phyloP scores from a whole-genome alignment of 2,329 filamentous ascomycete genomes.

The Stachybotrys elegans region DNA sequence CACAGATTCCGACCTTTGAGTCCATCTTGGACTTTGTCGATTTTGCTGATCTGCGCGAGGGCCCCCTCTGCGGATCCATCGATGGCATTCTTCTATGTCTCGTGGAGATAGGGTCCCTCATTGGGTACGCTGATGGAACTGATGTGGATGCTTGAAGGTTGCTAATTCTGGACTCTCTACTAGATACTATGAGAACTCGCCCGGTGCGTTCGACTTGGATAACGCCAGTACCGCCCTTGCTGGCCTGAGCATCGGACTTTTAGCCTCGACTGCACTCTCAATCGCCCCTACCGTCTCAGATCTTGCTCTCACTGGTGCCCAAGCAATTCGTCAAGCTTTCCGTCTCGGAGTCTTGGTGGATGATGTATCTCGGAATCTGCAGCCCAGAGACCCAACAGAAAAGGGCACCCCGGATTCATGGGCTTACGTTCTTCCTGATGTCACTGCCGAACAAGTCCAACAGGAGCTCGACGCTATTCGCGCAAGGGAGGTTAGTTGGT shows the following conservation, averaged over 20 bases:
- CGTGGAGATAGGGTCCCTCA: conserved; percentile 34
- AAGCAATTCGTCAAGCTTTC: conserved; percentile 38
- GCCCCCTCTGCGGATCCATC: conserved; percentile 35
- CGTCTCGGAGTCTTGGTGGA: conserved; percentile 38
- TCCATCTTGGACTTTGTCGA: conserved; percentile 25
- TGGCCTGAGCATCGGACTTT: conserved; percentile 39
- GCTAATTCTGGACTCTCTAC: not conserved
- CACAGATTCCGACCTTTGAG: conserved; percentile 30
- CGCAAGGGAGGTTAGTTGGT: conserved; percentile 6
- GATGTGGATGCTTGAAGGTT: not conserved
- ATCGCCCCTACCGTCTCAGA: conserved; percentile 32
- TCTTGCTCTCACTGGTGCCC: conserved; percentile 32
- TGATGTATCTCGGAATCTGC: conserved; percentile 35
- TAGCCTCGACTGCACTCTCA: conserved; percentile 36
- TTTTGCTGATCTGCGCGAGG: conserved; percentile 30
- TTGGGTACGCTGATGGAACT: conserved; percentile 34
- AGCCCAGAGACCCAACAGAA: conserved; percentile 23
- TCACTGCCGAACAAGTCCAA: conserved; percentile 24
- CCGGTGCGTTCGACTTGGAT: not conserved
- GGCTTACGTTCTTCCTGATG: conserved; percentile 35
- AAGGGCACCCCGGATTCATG: conserved; percentile 24
- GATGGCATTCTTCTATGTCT: conserved; percentile 37
- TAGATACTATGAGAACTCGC: not conserved
- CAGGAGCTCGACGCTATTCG: conserved; percentile 31
- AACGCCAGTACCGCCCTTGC: conserved; percentile 23